phyloP scores from a whole-genome alignment of 2,329 filamentous ascomycete species.

The Sclerotinia trifoliorum region DNA sequence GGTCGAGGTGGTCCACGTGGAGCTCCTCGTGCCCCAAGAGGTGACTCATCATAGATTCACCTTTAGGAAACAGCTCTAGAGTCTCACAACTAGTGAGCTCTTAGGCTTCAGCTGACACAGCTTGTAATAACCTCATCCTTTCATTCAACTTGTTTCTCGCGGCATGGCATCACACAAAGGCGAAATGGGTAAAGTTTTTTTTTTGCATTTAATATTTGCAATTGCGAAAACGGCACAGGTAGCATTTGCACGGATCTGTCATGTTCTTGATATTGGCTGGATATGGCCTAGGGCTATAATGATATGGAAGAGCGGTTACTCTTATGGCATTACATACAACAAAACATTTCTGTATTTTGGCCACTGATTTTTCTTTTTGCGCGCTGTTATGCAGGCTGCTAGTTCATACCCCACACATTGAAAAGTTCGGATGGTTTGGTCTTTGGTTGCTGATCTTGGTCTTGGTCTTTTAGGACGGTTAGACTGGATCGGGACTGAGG shows the following conservation, averaged over 20 bases:
- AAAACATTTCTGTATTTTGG: slow-evolving; percentile 19
- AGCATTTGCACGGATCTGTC: slow-evolving; percentile 23
- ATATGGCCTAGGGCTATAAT: slow-evolving; percentile 20
- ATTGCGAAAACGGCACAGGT: slow-evolving; percentile 20
- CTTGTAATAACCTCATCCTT: slow-evolving; percentile 23
- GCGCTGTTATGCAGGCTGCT: slow-evolving; percentile 15
- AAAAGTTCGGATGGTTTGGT: slow-evolving; percentile 20
- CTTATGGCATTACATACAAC: slow-evolving; percentile 15
- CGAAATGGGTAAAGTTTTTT: slow-evolving; percentile 23
- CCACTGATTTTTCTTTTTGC: slow-evolving; percentile 17
- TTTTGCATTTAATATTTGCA: slow-evolving; percentile 22
- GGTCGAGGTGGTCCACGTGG: slow-evolving; percentile 31
- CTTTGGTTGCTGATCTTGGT: slow-evolving; percentile 19
- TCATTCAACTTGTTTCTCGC: slow-evolving; percentile 23
- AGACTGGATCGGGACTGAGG: background rate
- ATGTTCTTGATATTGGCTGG: slow-evolving; percentile 24
- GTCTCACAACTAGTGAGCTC: background rate
- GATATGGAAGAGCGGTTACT: slow-evolving; percentile 20
- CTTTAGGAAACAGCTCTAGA: slow-evolving; percentile 2
- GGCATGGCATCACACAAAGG: slow-evolving; percentile 24
- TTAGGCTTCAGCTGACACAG: slow-evolving; percentile 1
- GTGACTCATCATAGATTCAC: slow-evolving; percentile 20
- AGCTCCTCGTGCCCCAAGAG: slow-evolving; percentile 30
- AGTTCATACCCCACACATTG: slow-evolving; percentile 21
- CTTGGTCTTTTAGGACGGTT: slow-evolving; percentile 19